Conservation (phyloP, 345 rosid genomes). For the Citrus cavaleriei region DNA sequence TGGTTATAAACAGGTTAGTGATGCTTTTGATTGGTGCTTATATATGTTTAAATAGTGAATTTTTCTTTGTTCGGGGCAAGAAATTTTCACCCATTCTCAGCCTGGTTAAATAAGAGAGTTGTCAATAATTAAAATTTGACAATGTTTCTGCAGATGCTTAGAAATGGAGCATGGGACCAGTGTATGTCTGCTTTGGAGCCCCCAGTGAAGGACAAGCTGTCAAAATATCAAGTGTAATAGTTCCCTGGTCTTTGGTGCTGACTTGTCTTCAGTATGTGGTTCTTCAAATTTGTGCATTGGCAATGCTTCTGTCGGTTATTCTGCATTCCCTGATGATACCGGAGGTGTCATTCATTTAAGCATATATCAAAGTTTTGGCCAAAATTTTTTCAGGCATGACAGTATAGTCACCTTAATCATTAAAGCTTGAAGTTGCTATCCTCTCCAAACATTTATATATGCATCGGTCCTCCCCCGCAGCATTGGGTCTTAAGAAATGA, state of each 20-base stretch:
- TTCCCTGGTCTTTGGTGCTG: neutral
- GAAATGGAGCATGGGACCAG: slow-evolving; percentile 85
- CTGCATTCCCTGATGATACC: slow-evolving; percentile 16
- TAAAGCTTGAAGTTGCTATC: slow-evolving; percentile 23
- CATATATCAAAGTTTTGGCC: slow-evolving; percentile 20
- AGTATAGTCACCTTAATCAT: slow-evolving; percentile 10
- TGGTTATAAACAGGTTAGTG: slow-evolving; percentile 83
- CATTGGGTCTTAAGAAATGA: slow-evolving; percentile 2
- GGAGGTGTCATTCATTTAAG: slow-evolving; percentile 18
- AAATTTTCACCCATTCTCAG: neutral
- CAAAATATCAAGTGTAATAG: slow-evolving; percentile 67
- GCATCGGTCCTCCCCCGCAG: neutral
- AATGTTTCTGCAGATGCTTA: slow-evolving; percentile 62
- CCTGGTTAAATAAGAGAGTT: neutral
- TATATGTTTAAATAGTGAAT: neutral
- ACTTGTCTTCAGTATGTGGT: slow-evolving; percentile 5
- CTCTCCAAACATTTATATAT: slow-evolving; percentile 1
- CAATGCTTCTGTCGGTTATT: slow-evolving; percentile 15
- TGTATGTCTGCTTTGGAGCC: slow-evolving; percentile 82
- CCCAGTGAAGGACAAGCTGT: slow-evolving; percentile 78
- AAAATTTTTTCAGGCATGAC: slow-evolving; percentile 20
- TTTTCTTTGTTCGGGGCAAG: neutral
- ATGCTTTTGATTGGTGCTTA: neutral
- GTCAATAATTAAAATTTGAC: neutral
- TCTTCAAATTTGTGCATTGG: slow-evolving; percentile 10